A percentile compares a stretch with the other conserved stretches of the same genome.
These are phyloP conservation scores for Fusarium decemcellulare DNA, from an alignment of 2,329 filamentous ascomycete genomes.

Conservation along the genomic window DNA sequence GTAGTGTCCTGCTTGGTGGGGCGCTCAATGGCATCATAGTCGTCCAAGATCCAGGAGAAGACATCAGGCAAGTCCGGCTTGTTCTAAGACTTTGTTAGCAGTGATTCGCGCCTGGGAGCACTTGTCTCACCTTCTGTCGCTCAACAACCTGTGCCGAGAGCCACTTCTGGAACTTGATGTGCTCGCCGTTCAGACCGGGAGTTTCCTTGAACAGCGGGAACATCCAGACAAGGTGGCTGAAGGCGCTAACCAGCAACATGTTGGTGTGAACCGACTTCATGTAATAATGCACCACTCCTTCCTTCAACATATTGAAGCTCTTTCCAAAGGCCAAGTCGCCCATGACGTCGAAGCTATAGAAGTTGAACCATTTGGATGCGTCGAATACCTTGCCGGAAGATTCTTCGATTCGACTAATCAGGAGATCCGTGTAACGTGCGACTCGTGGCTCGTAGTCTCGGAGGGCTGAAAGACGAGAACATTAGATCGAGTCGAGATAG, in stretches of 20 bases:
- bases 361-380: conserved; percentile 51
- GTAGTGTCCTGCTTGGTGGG: conserved; percentile 11
- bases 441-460: conserved; percentile 28
- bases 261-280: conserved; percentile 19
- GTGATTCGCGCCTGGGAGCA: fast-evolving
- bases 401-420: conserved; percentile 15
- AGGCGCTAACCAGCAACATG: conserved; percentile 16
- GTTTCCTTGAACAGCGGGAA: conserved; percentile 24
- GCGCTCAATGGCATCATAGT: conserved; percentile 3
- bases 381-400: conserved; percentile 38
- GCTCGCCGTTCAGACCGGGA: conserved; percentile 17
- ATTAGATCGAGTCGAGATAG: background rate
- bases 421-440: conserved; percentile 16
- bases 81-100: conserved; percentile 1
- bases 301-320: conserved; percentile 52
- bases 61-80: conserved; percentile 11
- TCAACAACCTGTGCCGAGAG: conserved; percentile 5
- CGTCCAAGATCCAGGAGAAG: conserved; percentile 16
- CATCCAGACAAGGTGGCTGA: conserved; percentile 19
- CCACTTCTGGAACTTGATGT: conserved; percentile 8
- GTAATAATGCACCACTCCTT: conserved; percentile 14
- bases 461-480: conserved; percentile 1
- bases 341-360: conserved; percentile 57
- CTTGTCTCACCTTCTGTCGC: background rate
- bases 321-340: conserved; percentile 56